Evolutionary conservation across 176 grass and related monocot species (phyloP), one percentile per base, ranked within the genome.

Genomic region (Eleusine indica): DNA sequence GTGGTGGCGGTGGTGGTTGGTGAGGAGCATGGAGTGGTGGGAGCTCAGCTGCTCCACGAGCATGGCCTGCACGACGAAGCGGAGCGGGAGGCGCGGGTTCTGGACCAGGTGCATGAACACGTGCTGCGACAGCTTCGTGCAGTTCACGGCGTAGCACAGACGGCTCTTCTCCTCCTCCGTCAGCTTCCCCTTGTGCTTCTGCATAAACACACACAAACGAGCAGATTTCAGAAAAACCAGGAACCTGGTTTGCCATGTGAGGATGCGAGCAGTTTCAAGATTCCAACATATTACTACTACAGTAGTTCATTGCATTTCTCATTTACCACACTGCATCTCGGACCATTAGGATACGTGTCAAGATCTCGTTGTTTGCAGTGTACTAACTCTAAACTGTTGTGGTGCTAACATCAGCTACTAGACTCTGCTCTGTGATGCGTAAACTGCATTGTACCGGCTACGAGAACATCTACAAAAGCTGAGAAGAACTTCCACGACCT

Each of bases 51-150:
- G 96, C 83, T 99, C 93, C 28, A 94, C 77, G 72, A 99, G 89
- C 96, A 99, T 96, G 82, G 96, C 96, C 92, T 99, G 96, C 70
- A 99, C 93, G 71, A 99, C 87, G 87, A 99, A 99, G 39, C 96
- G 96, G 76, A 99, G 91, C 3, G 96, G 96, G 40, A 99, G 96
- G 48, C 91, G 88, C 17, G 96, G 96, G 85, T 99, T 99, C 61
- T 99, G 96, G 25, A 99, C 93, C 22, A 99, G 88, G 86, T 99
- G 91, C 87, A 96, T 87, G 82, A 99, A 95, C 38, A 90, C 49
- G 68, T 83, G 69, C 37, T 86, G 96, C 13, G 96, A 99, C 70
- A 99, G 91, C 82, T 91, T 94, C 44, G 89, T 84, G 83, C 93
- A 94, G 85, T 88, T 99, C 83, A 99, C 78, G 70, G 77, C 91